These are phyloP conservation scores for Strombidium stylifer DNA, from an alignment of 73 alveolate genomes.

Conservation along the genomic window DNA sequence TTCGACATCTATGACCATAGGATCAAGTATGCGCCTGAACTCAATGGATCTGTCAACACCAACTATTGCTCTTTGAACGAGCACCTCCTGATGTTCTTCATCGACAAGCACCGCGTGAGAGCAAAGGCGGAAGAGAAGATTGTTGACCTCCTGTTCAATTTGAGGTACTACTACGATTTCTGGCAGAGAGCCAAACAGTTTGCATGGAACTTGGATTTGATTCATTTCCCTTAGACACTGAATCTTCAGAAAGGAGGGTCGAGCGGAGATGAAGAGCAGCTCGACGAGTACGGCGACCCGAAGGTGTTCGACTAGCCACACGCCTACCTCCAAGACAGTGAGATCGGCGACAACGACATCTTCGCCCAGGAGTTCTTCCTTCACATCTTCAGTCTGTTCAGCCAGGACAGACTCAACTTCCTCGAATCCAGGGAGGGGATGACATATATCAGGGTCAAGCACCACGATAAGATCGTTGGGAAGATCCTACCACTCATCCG, in stretches of 20 bases:
- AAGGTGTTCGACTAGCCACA: too few species aligned
- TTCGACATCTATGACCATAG: constrained; percentile 33
- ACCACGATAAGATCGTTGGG: constrained; percentile 7
- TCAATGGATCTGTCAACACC: constrained; percentile 29
- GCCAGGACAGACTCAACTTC: constrained; percentile 9
- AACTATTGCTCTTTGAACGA: constrained; percentile 27
- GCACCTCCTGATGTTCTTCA: constrained; percentile 15
- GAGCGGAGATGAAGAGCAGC: background rate
- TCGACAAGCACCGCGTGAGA: constrained; percentile 16
- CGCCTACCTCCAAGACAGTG: background rate
- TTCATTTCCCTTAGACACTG: background rate
- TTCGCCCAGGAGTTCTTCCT: constrained; percentile 34
- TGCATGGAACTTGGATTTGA: constrained; percentile 5
- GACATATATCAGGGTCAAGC: constrained; percentile 10
- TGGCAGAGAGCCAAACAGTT: constrained; percentile 41
- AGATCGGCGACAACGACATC: constrained; percentile 27
- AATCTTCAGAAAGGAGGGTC: background rate
- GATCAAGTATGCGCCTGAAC: constrained; percentile 20
- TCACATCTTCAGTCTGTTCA: constrained; percentile 14
- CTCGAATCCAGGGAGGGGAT: constrained; percentile 32
- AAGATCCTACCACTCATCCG: background rate
- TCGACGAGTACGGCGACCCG: background rate
- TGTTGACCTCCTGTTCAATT: constrained; percentile 11
- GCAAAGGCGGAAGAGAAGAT: constrained; percentile 20
- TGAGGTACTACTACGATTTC: constrained; percentile 26